phyloP scores from a whole-genome alignment of 495 filamentous ascomycete species.

The Neurospora sp. region DNA sequence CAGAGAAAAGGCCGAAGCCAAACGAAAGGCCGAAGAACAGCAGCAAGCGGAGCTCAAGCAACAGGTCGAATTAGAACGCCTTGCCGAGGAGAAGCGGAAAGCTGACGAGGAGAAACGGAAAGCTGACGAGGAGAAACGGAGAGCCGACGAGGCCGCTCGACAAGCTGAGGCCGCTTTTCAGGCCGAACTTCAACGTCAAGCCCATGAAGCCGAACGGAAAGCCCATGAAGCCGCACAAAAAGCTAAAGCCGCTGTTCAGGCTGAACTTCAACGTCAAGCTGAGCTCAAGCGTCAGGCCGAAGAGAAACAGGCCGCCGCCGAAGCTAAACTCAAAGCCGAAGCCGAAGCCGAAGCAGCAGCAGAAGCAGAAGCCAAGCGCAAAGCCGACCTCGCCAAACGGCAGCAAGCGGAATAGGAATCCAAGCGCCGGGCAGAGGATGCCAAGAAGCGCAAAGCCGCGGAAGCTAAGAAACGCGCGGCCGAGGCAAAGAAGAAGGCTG shows the following conservation, averaged over 20 bases:
- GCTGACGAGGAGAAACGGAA: neutral
- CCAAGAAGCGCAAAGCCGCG: neutral
- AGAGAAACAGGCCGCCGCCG: neutral
- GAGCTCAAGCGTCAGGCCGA: neutral
- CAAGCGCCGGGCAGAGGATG: neutral
- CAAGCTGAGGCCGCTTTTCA: neutral
- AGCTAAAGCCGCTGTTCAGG: neutral
- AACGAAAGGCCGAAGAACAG: neutral
- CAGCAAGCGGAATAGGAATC: neutral
- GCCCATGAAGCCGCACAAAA: neutral
- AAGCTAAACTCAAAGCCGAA: neutral
- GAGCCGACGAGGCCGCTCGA: neutral
- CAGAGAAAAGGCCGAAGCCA: neutral
- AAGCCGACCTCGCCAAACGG: neutral
- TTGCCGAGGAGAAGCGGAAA: neutral
- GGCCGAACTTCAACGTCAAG: neutral
- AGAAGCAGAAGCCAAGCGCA: neutral
- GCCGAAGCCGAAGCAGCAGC: neutral
- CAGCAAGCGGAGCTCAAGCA: neutral
- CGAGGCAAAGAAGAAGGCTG: neutral
- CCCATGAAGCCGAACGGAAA: neutral
- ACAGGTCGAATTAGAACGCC: neutral
- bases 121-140: neutral
- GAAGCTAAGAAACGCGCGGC: neutral
- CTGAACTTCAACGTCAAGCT: neutral